phyloP scores from a whole-genome alignment of 371 early-diverging fungal genomes.

The Apophysomyces variabilis region DNA sequence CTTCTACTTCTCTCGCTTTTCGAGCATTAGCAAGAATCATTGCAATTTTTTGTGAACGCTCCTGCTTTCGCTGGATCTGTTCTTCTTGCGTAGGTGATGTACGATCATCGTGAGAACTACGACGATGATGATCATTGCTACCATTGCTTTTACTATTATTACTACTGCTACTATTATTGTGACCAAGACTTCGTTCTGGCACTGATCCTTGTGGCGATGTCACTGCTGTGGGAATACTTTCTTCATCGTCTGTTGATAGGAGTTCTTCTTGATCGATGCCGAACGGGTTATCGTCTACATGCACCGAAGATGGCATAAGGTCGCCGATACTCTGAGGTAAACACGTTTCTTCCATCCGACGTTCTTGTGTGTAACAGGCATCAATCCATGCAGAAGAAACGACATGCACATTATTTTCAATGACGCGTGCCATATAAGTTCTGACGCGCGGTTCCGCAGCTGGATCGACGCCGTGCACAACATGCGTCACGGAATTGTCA shows the following conservation, averaged over 20 bases:
- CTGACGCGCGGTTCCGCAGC: background rate
- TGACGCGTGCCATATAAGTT: background rate
- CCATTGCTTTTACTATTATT: too few relatives aligned
- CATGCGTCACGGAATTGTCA: conserved; percentile 2
- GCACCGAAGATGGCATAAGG: too few relatives aligned
- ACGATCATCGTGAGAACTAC: too few relatives aligned
- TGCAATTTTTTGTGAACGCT: background rate
- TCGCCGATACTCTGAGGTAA: conserved; percentile 4
- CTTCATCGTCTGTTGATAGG: conserved; percentile 5
- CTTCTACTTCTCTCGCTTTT: background rate
- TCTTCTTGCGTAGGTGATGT: background rate
- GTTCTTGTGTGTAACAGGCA: conserved; percentile 1
- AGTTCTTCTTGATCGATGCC: conserved; percentile 4
- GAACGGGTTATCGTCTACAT: background rate
- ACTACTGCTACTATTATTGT: background rate
- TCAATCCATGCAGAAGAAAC: background rate
- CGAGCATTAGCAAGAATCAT: background rate
- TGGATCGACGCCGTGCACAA: background rate
- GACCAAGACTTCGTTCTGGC: background rate
- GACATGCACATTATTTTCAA: conserved; percentile 3
- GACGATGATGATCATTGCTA: too few relatives aligned
- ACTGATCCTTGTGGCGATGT: background rate
- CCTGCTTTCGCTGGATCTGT: background rate
- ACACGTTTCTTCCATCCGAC: conserved; percentile 1
- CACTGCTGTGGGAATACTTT: background rate